A percentile compares a stretch with the other conserved stretches of the same genome.
These are phyloP conservation scores for Suillus discolor DNA, from an alignment of 768 basidiomycete species.

Conservation along the genomic window DNA sequence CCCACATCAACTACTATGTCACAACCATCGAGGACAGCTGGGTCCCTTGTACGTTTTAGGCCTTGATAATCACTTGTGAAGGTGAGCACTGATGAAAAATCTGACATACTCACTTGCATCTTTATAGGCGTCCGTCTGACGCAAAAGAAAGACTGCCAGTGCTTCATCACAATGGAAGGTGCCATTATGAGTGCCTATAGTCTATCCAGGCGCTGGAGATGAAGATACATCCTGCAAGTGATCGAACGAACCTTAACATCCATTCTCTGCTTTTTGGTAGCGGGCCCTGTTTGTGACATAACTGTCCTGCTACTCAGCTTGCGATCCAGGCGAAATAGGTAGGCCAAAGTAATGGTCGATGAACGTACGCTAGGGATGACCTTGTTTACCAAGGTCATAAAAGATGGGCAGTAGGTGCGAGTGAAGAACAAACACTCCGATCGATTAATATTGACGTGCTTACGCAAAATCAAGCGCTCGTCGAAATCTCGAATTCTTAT, in stretches of 20 bases:
- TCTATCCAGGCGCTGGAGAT: conserved; percentile 38
- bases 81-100: background rate
- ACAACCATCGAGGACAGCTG: conserved; percentile 70
- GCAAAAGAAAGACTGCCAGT: conserved; percentile 87
- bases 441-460: background rate
- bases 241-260: conserved; percentile 37
- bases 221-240: conserved; percentile 2
- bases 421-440: conserved; percentile 1
- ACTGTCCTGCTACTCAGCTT: background rate
- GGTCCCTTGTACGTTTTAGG: conserved; percentile 75
- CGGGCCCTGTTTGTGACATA: conserved; percentile 30
- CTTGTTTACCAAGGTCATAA: conserved; percentile 5
- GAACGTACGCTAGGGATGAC: background rate
- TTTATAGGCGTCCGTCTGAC: conserved; percentile 72
- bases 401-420: background rate
- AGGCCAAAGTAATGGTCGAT: background rate
- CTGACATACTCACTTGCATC: conserved; percentile 59
- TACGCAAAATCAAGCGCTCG: background rate
- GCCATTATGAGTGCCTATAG: conserved; percentile 93
- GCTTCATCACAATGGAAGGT: conserved; percentile 99
- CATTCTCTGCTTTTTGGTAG: conserved; percentile 47
- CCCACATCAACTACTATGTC: conserved; percentile 98
- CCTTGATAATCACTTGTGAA: conserved; percentile 36
- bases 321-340: background rate
- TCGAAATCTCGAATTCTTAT: background rate